These are phyloP conservation scores for Meyerozyma sp. DNA, from an alignment of 1,139 yeast genomes.

Conservation along the genomic window DNA sequence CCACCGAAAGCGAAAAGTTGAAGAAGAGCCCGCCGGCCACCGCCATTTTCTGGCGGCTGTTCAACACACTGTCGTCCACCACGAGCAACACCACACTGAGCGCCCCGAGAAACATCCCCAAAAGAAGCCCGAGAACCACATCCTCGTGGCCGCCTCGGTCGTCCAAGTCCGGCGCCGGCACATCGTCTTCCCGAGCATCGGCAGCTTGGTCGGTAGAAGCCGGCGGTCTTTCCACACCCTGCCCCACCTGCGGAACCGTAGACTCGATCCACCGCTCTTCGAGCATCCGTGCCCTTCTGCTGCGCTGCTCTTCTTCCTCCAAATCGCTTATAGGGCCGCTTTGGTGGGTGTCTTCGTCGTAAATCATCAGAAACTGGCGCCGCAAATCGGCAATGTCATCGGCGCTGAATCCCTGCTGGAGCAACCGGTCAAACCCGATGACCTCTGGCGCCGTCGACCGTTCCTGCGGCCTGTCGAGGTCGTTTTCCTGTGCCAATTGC, in stretches of 20 bases:
- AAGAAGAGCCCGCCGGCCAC: conserved; percentile 56
- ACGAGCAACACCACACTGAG: conserved; percentile 51
- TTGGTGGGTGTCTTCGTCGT: conserved; percentile 38
- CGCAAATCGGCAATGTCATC: conserved; percentile 71
- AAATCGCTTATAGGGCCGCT: conserved; percentile 30
- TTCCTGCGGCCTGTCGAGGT: conserved; percentile 48
- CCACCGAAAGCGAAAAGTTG: conserved; percentile 53
- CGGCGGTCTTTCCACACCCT: background rate
- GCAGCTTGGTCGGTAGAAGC: conserved; percentile 1
- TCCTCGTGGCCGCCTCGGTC: conserved; percentile 48
- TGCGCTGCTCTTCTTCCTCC: conserved; percentile 37
- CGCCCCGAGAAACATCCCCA: conserved; percentile 64
- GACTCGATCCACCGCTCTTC: conserved; percentile 93
- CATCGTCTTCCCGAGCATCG: conserved; percentile 2
- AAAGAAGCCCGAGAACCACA: conserved; percentile 53
- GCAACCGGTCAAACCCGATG: conserved; percentile 78
- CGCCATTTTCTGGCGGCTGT: conserved; percentile 56
- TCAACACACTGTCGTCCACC: conserved; percentile 53
- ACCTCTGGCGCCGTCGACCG: conserved; percentile 63
- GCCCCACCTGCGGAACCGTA: conserved; percentile 40
- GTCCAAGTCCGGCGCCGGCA: conserved; percentile 26
- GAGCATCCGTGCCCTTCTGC: conserved; percentile 47
- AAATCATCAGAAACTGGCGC: conserved; percentile 65
- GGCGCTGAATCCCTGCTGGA: conserved; percentile 77
- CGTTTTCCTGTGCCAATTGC: conserved; percentile 62